Percentiles rank a stretch among this genome's conserved stretches.
phyloP scores from a whole-genome alignment of 345 rosid genomes.

The Noccaea caerulescens region DNA sequence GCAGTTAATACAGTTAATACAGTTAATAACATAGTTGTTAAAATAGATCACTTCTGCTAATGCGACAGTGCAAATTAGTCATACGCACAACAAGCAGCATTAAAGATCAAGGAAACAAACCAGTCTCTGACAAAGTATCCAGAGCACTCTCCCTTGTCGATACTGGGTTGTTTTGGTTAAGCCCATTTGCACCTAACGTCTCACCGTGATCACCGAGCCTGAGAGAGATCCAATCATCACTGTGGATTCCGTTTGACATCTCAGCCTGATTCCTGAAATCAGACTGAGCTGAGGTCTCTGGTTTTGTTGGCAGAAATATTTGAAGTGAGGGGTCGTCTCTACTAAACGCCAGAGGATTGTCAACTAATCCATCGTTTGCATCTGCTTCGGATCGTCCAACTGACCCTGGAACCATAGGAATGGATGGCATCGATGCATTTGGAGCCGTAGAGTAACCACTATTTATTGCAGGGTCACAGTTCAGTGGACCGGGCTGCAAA shows the following conservation, averaged over 20 bases:
- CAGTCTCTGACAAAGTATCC: constrained; percentile 67
- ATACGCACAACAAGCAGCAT: not conserved
- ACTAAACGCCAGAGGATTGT: constrained; percentile 68
- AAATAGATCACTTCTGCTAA: not conserved
- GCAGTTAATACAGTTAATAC: constrained; percentile 2
- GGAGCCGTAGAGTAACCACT: constrained; percentile 63
- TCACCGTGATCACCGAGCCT: constrained; percentile 73
- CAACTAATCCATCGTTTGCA: constrained; percentile 61
- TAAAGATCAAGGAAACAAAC: constrained; percentile 54
- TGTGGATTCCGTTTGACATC: constrained; percentile 61
- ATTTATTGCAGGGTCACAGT: constrained; percentile 45
- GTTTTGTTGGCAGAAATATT: constrained; percentile 81
- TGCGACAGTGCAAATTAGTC: not conserved
- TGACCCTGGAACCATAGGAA: constrained; percentile 54
- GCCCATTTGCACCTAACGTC: constrained; percentile 48
- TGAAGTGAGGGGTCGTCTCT: constrained; percentile 88
- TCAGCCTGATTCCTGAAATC: constrained; percentile 61
- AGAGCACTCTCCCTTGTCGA: constrained; percentile 33
- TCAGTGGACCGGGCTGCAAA: constrained; percentile 52
- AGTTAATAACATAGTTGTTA: constrained; percentile 1
- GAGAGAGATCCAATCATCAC: constrained; percentile 92
- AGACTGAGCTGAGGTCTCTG: constrained; percentile 61
- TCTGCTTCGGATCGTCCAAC: constrained; percentile 54
- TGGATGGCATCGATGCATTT: constrained; percentile 51
- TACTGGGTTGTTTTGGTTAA: constrained; percentile 49